A percentile compares a stretch with the other conserved stretches of the same genome.
Conservation (phyloP, 2,329 filamentous ascomycete genomes). For the Colletotrichum camelliae region DNA sequence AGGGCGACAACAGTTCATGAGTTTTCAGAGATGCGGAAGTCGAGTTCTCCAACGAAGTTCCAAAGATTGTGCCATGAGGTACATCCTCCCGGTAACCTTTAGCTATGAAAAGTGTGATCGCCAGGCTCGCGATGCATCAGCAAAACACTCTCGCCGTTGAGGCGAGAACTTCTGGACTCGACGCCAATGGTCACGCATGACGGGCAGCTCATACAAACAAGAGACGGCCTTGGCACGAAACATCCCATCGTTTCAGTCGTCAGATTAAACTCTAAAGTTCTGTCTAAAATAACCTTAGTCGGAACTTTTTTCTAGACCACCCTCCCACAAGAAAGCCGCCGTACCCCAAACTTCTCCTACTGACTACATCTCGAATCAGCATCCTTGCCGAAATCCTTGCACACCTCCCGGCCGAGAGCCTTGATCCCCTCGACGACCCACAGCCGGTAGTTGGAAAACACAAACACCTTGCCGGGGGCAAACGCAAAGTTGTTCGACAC, state of each 20-base stretch:
- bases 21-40: neutral
- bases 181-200: neutral
- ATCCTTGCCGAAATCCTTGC: conserved; percentile 25
- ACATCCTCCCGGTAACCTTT: fast-evolving
- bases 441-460: conserved; percentile 52
- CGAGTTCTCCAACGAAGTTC: neutral
- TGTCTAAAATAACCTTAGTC: neutral
- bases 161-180: neutral
- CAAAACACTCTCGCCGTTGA: fast-evolving
- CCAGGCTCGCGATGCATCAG: fast-evolving
- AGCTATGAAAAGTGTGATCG: fast-evolving
- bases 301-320: neutral
- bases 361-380: conserved; percentile 1
- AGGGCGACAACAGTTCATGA: neutral
- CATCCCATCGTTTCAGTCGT: neutral
- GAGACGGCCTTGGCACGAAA: neutral
- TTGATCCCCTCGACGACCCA: conserved; percentile 30
- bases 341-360: neutral
- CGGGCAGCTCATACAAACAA: neutral
- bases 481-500: conserved; percentile 55
- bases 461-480: conserved; percentile 45
- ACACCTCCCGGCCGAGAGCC: conserved; percentile 26
- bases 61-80: neutral
- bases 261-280: neutral
- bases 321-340: neutral